Evolutionary conservation across 1,284 basidiomycete species (phyloP), one percentile per base, ranked within the genome.

Genomic region (Heterobasidion annosum): DNA sequence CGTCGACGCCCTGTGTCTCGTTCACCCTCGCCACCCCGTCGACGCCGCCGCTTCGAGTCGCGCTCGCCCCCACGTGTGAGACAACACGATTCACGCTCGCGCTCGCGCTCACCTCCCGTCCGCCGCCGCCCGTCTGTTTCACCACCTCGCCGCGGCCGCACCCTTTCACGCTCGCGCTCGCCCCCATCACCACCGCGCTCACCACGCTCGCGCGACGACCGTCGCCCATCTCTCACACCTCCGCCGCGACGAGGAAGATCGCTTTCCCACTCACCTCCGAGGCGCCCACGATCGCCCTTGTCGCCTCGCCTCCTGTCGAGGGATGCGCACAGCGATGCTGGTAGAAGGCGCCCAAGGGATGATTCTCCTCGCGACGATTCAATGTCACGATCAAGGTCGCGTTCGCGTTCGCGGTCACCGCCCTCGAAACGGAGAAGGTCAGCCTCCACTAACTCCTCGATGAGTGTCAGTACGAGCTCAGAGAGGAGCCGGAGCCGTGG

Each of bases 121-220:
- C 70, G 71, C 37, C 70, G 71, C 16, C 67, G 65, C 9, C 59
- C 64, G 7, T 69, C 68, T 6, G 66, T 69, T 34, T 73, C 74
- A 13, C 72, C 73, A n/a, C 68, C 70, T 13, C 68, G 66, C 48
- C 67, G 67, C 49, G 57, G 55, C 16, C 70, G 71, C 34, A 64
- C 65, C 9, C 57, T 64, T n/a, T 70, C 73, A 13, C 72, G 71
- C 15, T 69, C 71, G 9, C 69, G 66, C 46, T 68, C 67, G 37
- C 51, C 63, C 43, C 43, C 57, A 56, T 33, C 63, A 63, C 34
- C 61, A 58, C 35, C 60, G 54, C 34, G 58, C 52, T 48, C 61
- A 58, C 35, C 60, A 54, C 34, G 58, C 52, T 48, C 60, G 54
- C 62, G 52, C 58, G 61, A 48, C n/a, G 54, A 55, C 1, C 62